These are phyloP conservation scores for Diaporthe citriasiana DNA, from an alignment of 2,329 filamentous ascomycete species.

Conservation along the genomic window DNA sequence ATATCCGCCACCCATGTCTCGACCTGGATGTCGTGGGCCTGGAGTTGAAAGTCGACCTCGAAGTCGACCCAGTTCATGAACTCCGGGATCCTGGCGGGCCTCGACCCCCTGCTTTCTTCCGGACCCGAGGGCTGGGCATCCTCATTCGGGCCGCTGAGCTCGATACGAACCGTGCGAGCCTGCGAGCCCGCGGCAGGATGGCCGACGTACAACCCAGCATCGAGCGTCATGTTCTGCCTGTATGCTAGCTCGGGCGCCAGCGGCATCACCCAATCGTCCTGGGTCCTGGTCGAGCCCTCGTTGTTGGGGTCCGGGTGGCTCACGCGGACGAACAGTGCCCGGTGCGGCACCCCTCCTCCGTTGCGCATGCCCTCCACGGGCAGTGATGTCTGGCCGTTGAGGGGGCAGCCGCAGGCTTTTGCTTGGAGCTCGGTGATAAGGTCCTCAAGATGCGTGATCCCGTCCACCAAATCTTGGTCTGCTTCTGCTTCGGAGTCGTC, in stretches of 20 bases:
- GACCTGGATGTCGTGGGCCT: background rate
- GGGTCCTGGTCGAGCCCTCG: too few relatives aligned
- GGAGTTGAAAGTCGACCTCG: background rate
- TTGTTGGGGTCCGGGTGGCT: too few relatives aligned
- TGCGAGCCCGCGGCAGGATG: background rate
- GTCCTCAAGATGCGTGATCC: background rate
- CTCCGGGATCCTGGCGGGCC: background rate
- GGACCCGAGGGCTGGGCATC: background rate
- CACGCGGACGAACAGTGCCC: background rate
- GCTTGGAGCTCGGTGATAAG: conserved; percentile 4
- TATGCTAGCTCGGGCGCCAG: background rate
- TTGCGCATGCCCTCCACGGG: background rate
- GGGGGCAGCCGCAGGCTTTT: conserved; percentile 18
- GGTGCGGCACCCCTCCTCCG: background rate
- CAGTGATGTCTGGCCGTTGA: conserved; percentile 13
- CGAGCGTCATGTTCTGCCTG: background rate
- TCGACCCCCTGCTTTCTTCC: background rate
- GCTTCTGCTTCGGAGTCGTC: background rate
- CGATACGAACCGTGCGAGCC: background rate
- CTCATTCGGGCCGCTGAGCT: background rate
- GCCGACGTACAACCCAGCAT: background rate
- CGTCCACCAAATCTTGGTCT: background rate
- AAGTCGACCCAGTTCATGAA: conserved; percentile 15
- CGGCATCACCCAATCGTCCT: background rate
- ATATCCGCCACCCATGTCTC: background rate